These are phyloP conservation scores for Chlorella sp. DNA, from an alignment of 139 green algal genomes.

Conservation along the genomic window DNA sequence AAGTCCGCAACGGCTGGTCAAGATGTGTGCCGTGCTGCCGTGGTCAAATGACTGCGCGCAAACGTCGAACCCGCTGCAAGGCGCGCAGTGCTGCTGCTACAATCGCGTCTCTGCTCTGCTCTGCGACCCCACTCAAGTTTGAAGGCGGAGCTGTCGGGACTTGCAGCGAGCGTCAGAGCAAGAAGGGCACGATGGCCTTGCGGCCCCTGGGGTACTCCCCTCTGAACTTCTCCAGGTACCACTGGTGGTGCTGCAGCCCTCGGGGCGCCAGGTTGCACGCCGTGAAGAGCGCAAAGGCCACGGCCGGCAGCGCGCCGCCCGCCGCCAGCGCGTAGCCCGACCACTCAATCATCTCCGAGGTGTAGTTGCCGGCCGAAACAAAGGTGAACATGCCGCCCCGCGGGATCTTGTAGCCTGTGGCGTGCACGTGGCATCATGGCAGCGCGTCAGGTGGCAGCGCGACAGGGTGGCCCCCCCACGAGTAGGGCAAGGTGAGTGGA, in stretches of 20 bases:
- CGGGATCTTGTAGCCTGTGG: slow-evolving; percentile 69
- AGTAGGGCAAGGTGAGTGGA: too few species aligned
- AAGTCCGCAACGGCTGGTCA: too few species aligned
- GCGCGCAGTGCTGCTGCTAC: too few species aligned
- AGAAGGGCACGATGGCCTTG: slow-evolving; percentile 57
- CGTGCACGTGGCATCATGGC: background rate
- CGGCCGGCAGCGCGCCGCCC: slow-evolving; percentile 20
- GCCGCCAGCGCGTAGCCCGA: slow-evolving; percentile 52
- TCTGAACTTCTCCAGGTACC: slow-evolving; percentile 59
- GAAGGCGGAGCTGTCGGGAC: too few species aligned
- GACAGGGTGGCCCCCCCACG: background rate
- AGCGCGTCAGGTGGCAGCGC: background rate
- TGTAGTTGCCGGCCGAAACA: slow-evolving; percentile 72
- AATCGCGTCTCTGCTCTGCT: too few species aligned
- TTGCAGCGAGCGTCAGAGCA: slow-evolving; percentile 60
- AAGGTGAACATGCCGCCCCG: slow-evolving; percentile 61
- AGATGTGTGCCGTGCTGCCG: too few species aligned
- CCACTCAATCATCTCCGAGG: slow-evolving; percentile 71
- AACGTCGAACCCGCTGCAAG: too few species aligned
- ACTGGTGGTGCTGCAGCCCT: slow-evolving; percentile 44
- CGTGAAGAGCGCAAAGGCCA: slow-evolving; percentile 64
- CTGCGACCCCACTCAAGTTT: too few species aligned
- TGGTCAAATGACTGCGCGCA: too few species aligned
- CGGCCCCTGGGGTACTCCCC: slow-evolving; percentile 40
- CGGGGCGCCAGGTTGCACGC: slow-evolving; percentile 60